Conservation (phyloP, 148 eudicot species). For the Agrostemma githago region DNA sequence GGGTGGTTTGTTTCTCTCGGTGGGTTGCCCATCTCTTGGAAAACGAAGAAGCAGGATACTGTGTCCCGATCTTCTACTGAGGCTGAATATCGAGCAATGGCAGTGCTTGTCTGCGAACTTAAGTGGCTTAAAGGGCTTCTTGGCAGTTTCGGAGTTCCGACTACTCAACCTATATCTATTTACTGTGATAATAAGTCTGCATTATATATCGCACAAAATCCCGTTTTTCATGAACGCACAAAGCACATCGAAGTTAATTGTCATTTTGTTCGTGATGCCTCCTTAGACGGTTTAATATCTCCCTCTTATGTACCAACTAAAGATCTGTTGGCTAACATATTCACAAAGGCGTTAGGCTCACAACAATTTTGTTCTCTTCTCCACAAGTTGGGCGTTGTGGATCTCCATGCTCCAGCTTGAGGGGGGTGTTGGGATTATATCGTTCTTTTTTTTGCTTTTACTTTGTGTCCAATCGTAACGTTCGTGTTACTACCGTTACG, state of each 20-base stretch:
- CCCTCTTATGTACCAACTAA: too few species aligned
- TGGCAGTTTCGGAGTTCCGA: not conserved
- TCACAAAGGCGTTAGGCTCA: too few species aligned
- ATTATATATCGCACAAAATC: not conserved
- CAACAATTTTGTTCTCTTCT: too few species aligned
- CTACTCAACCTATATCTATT: not conserved
- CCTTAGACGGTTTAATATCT: too few species aligned
- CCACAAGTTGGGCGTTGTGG: too few species aligned
- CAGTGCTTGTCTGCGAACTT: too few species aligned
- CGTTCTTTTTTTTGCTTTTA: too few species aligned
- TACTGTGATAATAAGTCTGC: not conserved
- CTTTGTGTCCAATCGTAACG: too few species aligned
- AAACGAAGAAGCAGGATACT: conserved; percentile 1
- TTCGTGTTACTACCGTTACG: too few species aligned
- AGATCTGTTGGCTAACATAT: too few species aligned
- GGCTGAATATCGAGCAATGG: conserved; percentile 1
- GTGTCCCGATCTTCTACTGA: not conserved
- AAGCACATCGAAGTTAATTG: not conserved
- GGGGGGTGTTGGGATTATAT: too few species aligned
- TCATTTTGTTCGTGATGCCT: not conserved
- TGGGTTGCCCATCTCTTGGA: not conserved
- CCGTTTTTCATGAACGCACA: not conserved
- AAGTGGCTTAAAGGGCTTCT: not conserved
- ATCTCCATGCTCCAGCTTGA: too few species aligned
- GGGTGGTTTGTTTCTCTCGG: not conserved